Evolutionary conservation across 2,329 filamentous ascomycete genomes (phyloP), one percentile per base, ranked within the genome.

Genomic region (Leptographium procerum): DNA sequence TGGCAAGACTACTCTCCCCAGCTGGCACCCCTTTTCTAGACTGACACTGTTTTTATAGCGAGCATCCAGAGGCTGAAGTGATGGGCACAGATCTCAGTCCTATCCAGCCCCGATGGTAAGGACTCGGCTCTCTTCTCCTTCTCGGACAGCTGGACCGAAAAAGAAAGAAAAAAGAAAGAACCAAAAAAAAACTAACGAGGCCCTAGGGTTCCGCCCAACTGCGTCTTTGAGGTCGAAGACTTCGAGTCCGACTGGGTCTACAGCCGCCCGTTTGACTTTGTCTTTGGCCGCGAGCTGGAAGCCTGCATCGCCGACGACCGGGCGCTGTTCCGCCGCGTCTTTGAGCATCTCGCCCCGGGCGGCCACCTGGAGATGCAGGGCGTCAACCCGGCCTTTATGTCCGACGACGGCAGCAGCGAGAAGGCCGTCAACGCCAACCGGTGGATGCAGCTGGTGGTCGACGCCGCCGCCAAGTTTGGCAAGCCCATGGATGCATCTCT

Each of bases 31-130:
- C n/a, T n/a, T n/a, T n/a, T n/a, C n/a, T n/a, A 13, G 8, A 52
- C 33, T 29, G 24, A 36, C 51, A 14, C 16, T 43, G 22, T n/a
- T 2, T 24, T 61, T 26, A 60, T 62, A 64, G 62, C 54, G 57
- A 56, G n/a, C 61, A 61, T 40, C 58, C 60, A 45, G 71, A 72
- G 43, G 75, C 76, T 48, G 70, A 71, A 43, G 71, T 78, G 11
- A 72, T 75, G 47, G 76, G 76, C 34, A 69, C 71, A 26, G 73
- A 76, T 61, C 68, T 76, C 14, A 75, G 73, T 36, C 63, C 64
- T 1, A 61, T 65, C 24, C 64, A 65, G 50, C 64, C 64, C 1
- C 48, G 57, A 4, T 65, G 62, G 64, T 65, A 57, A 24, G 62
- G 22, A 57, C 24, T 7, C 9, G 3, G 58, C 45, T 2, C 4